phyloP scores from a whole-genome alignment of 805 yeast species.

The Starmerella ratchasimensis region DNA sequence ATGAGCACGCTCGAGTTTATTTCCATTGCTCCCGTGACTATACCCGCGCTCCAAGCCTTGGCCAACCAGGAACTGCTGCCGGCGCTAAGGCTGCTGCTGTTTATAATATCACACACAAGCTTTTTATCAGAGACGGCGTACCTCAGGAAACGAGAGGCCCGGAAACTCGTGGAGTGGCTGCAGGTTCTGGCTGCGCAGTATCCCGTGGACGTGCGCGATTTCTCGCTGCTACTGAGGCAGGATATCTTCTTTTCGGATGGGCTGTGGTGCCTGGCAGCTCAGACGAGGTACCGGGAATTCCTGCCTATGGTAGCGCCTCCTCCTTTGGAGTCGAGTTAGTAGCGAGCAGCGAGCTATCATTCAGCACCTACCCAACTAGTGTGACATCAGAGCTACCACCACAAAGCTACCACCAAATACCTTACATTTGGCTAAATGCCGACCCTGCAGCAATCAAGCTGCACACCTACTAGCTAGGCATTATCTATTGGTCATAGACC shows the following conservation, averaged over 20 bases:
- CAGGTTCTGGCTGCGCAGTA: conserved; percentile 15
- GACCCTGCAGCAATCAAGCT: too few relatives aligned
- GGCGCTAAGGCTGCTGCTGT: conserved; percentile 9
- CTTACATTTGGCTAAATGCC: too few relatives aligned
- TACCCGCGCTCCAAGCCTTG: conserved; percentile 13
- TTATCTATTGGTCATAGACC: too few relatives aligned
- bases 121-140: conserved; percentile 7
- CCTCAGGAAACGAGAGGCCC: conserved; percentile 9
- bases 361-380: too few relatives aligned
- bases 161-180: conserved; percentile 15
- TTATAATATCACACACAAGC: conserved; percentile 8
- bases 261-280: conserved; percentile 18
- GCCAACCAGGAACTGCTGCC: conserved; percentile 6
- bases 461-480: too few relatives aligned
- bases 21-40: conserved; percentile 17
- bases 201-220: conserved; percentile 18
- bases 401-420: too few relatives aligned
- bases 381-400: too few relatives aligned
- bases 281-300: conserved; percentile 11
- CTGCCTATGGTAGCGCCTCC: conserved; percentile 16
- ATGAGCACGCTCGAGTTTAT: conserved; percentile 14
- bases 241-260: conserved; percentile 18
- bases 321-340: conserved; percentile 9
- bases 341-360: too few relatives aligned
- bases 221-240: conserved; percentile 9